A percentile compares a stretch with the other conserved stretches of the same genome.
Conservation (phyloP, 441 rosid species). For the Aleurites moluccanus region DNA sequence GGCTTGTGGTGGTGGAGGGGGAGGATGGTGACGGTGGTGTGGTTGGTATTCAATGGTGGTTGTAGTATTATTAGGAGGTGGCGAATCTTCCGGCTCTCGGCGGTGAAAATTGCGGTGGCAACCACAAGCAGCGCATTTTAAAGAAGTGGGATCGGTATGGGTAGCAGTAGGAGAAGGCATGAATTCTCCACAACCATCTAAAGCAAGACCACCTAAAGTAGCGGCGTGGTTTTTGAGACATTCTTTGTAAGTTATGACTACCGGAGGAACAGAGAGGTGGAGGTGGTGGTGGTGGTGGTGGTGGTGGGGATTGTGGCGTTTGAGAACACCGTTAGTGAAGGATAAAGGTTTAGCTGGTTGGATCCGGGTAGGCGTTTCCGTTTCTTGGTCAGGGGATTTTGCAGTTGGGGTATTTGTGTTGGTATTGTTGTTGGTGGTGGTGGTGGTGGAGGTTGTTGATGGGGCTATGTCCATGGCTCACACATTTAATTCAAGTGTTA, state of each 20-base stretch:
- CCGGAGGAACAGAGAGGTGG: slow-evolving; percentile 28
- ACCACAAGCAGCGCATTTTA: slow-evolving; percentile 91
- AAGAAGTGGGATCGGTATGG: slow-evolving; percentile 68
- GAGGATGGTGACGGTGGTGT: slow-evolving; percentile 59
- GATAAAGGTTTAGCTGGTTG: slow-evolving; percentile 57
- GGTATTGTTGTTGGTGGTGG: slow-evolving; percentile 17
- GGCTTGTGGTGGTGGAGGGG: slow-evolving; percentile 27
- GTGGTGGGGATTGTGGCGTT: slow-evolving; percentile 51
- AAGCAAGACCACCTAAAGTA: slow-evolving; percentile 67
- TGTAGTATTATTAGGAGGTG: slow-evolving; percentile 34
- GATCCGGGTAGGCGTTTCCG: slow-evolving; percentile 56
- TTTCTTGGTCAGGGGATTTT: slow-evolving; percentile 57
- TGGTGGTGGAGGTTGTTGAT: slow-evolving; percentile 28
- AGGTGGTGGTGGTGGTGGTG: too few relatives aligned
- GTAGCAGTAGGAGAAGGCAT: slow-evolving; percentile 76
- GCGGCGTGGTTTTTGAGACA: slow-evolving; percentile 97
- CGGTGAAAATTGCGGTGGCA: slow-evolving; percentile 99
- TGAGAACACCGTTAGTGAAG: slow-evolving; percentile 72
- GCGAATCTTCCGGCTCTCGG: slow-evolving; percentile 64
- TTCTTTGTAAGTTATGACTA: slow-evolving; percentile 51
- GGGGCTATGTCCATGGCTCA: slow-evolving; percentile 51
- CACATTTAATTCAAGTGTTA: slow-evolving; percentile 33
- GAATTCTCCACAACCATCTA: slow-evolving; percentile 96
- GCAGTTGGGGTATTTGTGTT: slow-evolving; percentile 21
- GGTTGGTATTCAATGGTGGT: slow-evolving; percentile 57